Conservation (phyloP, 768 basidiomycete genomes). For the Leccinum fibrillosum region DNA sequence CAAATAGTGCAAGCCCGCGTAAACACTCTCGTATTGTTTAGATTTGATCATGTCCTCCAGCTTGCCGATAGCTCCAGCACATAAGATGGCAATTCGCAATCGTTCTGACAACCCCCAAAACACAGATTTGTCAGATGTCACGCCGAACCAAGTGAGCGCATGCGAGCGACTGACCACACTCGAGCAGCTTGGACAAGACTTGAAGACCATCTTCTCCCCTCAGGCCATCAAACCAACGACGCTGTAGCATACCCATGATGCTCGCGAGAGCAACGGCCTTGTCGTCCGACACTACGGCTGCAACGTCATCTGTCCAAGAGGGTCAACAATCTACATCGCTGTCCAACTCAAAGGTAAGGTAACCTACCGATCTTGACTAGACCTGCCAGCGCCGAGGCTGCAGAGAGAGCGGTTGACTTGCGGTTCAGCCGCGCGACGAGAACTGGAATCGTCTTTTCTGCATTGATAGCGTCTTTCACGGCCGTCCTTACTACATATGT, state of each 20-base stretch:
- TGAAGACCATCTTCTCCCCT: constrained; percentile 25
- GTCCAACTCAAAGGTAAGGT: not conserved
- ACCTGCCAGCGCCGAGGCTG: constrained; percentile 14
- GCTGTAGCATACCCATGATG: constrained; percentile 22
- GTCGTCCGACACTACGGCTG: constrained; percentile 3
- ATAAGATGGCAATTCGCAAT: constrained; percentile 15
- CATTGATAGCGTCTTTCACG: constrained; percentile 15
- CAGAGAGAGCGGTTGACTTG: constrained; percentile 17
- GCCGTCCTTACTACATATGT: not conserved
- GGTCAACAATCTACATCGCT: not conserved
- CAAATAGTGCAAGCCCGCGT: constrained; percentile 24
- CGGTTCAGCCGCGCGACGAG: constrained; percentile 17
- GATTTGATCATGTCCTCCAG: constrained; percentile 16
- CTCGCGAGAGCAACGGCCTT: constrained; percentile 1
- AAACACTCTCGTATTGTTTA: constrained; percentile 2
- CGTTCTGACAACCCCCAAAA: constrained; percentile 6
- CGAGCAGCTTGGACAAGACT: constrained; percentile 18
- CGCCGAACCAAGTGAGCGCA: not conserved
- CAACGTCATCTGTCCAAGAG: constrained; percentile 15
- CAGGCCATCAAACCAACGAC: constrained; percentile 28
- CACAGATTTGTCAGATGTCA: not conserved
- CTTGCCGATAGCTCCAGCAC: constrained; percentile 9
- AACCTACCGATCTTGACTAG: constrained; percentile 21
- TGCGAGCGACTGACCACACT: constrained; percentile 19
- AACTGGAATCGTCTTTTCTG: constrained; percentile 10